phyloP scores from a whole-genome alignment of 2,329 filamentous ascomycete genomes.

The Verticillium nubilum region DNA sequence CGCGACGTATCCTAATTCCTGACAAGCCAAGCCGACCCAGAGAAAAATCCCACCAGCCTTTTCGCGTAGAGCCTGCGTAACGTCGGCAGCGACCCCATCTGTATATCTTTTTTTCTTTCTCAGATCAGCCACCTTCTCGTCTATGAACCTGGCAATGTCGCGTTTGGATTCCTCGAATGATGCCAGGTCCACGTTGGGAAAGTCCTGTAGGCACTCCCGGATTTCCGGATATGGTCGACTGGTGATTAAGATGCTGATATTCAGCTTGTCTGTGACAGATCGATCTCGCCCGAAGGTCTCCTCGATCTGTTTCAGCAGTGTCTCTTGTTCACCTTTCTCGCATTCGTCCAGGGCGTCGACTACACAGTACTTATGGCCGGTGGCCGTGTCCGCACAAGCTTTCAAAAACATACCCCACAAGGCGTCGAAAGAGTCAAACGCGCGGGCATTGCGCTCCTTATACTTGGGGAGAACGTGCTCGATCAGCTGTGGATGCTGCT shows the following conservation, averaged over 20 bases:
- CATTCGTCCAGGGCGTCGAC: constrained; percentile 17
- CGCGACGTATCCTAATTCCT: neutral
- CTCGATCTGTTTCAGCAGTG: constrained; percentile 9
- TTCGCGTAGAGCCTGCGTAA: neutral
- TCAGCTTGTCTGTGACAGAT: neutral
- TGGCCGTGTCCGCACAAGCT: constrained; percentile 6
- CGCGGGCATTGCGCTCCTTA: constrained; percentile 4
- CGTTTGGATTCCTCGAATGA: constrained; percentile 13
- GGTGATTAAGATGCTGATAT: constrained; percentile 12
- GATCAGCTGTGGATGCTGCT: constrained; percentile 13
- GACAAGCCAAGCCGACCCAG: neutral
- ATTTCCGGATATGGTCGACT: constrained; percentile 14
- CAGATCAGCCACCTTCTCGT: neutral
- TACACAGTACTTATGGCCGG: constrained; percentile 14
- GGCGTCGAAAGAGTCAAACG: constrained; percentile 16
- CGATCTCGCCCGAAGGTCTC: constrained; percentile 5
- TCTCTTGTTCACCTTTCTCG: constrained; percentile 10
- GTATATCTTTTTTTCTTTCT: neutral
- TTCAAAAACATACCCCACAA: constrained; percentile 15
- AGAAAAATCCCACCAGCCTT: neutral
- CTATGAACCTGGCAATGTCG: neutral
- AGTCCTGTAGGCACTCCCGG: constrained; percentile 8
- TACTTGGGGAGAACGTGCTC: constrained; percentile 14
- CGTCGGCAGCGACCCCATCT: neutral
- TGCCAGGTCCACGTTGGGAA: constrained; percentile 15